Base-by-base conservation (phyloP, 169 alveolate genomes). In the Neospora caninum region DNA sequence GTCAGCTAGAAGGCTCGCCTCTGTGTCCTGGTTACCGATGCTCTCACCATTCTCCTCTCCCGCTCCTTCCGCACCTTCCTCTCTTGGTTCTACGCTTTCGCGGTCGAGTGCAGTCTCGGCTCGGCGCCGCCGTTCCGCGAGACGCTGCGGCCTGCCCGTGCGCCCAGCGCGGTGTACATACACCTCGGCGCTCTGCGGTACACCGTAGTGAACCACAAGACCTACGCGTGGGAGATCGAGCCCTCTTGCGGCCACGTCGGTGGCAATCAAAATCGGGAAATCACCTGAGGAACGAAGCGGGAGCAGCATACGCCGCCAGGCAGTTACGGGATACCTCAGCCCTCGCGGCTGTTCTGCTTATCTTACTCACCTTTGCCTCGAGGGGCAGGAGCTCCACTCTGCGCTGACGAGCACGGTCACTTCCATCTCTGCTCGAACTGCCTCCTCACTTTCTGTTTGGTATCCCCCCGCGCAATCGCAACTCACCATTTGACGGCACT, bases 161-260 rank as follows among this genome's bases (percentile, higher is more conserved):
- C 99, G 97, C 54, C 99, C 99, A 39, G 99, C 99, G 96, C 99
- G 97, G 95, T 99, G 99, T 43, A 99, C 97, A 95, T 99, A 99
- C 42, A 99, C 98, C 45, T 97, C 97, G 0, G 97, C 96, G 93
- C 99, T 98, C 87, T 98, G 99, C 0, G 99, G 99, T 43, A 99
- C 97, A 94, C 99, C 99, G 41, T 98, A 96, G 96, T 99, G 99
- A 58, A 99, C 96, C 20, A 99, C 99, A 98, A 99, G 98, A 94
- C 98, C 99, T 25, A 99, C 99, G 39, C 96, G 94, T 10, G 99
- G 99, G 96, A 99, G 99, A 97, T 99, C 99, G 36, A 99, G 96
- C 22, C 99, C 99, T 93, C 99, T 97, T 34, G 99, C 97, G 10
- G 99, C 99, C 31, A 99, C 96, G 96, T 99, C 99, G 7, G 99